Percentiles rank a stretch among this genome's conserved stretches.
Evolutionary conservation across 345 rosid genomes (phyloP).

Genomic region (Bretschneidera sinensis): DNA sequence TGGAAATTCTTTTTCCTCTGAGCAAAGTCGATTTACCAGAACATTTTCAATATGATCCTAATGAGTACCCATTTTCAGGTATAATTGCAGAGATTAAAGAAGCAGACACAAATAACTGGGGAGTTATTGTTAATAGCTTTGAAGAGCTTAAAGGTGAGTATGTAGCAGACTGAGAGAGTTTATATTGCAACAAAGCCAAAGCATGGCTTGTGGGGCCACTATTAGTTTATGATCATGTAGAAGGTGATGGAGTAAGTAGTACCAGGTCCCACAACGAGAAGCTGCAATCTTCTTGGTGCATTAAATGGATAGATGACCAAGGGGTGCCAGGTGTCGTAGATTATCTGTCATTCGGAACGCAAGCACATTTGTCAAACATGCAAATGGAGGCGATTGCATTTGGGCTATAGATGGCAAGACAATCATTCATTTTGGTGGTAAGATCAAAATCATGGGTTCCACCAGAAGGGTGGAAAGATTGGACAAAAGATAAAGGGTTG

Average conservation of each 20-base stretch:
- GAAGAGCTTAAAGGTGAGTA: conserved; percentile 23
- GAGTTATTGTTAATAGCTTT: conserved; percentile 22
- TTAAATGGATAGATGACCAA: conserved; percentile 46
- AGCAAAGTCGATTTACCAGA: conserved; percentile 15
- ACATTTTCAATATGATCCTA: too few relatives aligned
- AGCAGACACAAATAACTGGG: conserved; percentile 17
- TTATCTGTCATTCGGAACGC: conserved; percentile 69
- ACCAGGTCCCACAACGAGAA: too few relatives aligned
- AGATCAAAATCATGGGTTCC: too few relatives aligned
- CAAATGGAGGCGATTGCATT: conserved; percentile 22
- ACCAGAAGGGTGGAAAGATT: conserved; percentile 9
- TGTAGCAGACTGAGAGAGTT: conserved; percentile 8
- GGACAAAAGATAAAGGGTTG: conserved; percentile 18
- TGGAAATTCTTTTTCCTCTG: conserved; percentile 13
- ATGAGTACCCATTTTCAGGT: neutral
- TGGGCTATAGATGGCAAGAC: conserved; percentile 12
- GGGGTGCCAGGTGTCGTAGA: conserved; percentile 46
- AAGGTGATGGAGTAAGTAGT: too few relatives aligned
- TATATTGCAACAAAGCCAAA: conserved; percentile 5
- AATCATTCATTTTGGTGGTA: conserved; percentile 19
- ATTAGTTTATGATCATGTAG: too few relatives aligned
- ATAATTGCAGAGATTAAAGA: conserved; percentile 2
- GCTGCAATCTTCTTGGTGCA: too few relatives aligned
- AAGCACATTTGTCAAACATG: conserved; percentile 41
- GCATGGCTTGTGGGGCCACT: too few relatives aligned